Conservation (phyloP, 805 yeast species). For the Maudiozyma bulderi region DNA sequence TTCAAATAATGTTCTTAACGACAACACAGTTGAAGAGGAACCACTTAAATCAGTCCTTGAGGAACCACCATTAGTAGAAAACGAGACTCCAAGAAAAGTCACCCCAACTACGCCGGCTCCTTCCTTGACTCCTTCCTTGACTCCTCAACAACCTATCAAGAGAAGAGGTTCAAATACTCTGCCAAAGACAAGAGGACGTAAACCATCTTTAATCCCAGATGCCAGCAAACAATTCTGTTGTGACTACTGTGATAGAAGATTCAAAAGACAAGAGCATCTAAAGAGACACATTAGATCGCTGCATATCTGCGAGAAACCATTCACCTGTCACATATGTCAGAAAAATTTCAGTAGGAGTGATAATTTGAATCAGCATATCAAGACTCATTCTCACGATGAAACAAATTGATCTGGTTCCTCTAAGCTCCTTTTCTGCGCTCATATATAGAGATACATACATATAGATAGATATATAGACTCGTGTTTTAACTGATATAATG, state of each 20-base stretch:
- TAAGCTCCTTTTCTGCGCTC: too few relatives aligned
- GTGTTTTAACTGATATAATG: too few relatives aligned
- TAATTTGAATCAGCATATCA: slow-evolving; percentile 57
- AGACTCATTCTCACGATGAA: slow-evolving; percentile 35
- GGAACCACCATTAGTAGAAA: not conserved
- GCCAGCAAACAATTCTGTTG: slow-evolving; percentile 51
- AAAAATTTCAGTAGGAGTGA: slow-evolving; percentile 61
- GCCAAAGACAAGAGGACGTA: slow-evolving; percentile 51
- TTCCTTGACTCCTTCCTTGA: not conserved
- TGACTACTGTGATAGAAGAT: slow-evolving; percentile 52
- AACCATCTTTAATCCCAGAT: slow-evolving; percentile 53
- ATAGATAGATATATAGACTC: too few relatives aligned
- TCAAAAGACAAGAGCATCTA: slow-evolving; percentile 69
- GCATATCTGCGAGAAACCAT: slow-evolving; percentile 67
- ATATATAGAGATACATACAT: too few relatives aligned
- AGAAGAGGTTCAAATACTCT: slow-evolving; percentile 6
- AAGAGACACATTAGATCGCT: slow-evolving; percentile 65
- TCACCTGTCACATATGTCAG: slow-evolving; percentile 48
- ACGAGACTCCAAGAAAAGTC: not conserved
- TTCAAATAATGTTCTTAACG: not conserved
- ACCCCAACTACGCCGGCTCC: not conserved
- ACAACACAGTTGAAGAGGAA: not conserved
- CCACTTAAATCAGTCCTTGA: not conserved
- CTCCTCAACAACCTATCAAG: not conserved
- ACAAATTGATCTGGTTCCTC: not conserved